Evolutionary conservation across 768 basidiomycete species (phyloP).

Genomic region (Pilatotrama ljubarskyi): DNA sequence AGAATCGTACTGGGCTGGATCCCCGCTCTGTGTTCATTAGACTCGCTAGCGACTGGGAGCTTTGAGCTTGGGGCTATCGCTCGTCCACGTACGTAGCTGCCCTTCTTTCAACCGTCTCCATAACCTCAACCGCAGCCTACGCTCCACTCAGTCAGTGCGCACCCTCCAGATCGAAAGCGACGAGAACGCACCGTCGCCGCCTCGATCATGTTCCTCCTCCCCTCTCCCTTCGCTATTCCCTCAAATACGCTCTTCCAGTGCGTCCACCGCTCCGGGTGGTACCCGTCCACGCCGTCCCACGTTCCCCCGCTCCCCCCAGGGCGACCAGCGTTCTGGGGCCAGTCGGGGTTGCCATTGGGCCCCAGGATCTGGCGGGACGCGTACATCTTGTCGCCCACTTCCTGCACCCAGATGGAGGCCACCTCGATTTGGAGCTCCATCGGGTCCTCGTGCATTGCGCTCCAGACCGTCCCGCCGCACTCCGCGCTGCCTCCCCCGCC

Average conservation of each 20-base stretch:
- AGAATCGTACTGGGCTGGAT: too few species aligned
- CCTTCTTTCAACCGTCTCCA: neutral
- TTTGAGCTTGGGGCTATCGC: neutral
- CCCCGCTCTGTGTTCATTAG: too few species aligned
- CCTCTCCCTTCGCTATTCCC: neutral
- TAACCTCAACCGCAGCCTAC: neutral
- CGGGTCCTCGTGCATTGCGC: neutral
- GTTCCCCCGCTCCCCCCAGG: conserved; percentile 9
- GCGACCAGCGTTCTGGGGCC: neutral
- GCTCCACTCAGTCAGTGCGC: neutral
- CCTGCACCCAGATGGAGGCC: conserved; percentile 1
- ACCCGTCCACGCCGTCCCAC: conserved; percentile 18
- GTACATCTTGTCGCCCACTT: conserved; percentile 12
- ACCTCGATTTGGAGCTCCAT: conserved; percentile 11
- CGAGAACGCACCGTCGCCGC: conserved; percentile 2
- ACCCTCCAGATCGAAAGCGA: neutral
- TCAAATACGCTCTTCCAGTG: conserved; percentile 12
- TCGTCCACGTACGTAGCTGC: neutral
- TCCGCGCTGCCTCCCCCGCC: neutral
- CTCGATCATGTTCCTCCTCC: conserved; percentile 5
- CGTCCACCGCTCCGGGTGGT: conserved; percentile 16
- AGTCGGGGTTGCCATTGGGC: conserved; percentile 13
- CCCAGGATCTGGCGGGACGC: neutral
- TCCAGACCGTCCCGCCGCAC: too few species aligned
- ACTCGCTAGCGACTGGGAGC: too few species aligned